Evolutionary conservation across 1,284 basidiomycete species (phyloP).

Genomic region (Pterulicium gracile): DNA sequence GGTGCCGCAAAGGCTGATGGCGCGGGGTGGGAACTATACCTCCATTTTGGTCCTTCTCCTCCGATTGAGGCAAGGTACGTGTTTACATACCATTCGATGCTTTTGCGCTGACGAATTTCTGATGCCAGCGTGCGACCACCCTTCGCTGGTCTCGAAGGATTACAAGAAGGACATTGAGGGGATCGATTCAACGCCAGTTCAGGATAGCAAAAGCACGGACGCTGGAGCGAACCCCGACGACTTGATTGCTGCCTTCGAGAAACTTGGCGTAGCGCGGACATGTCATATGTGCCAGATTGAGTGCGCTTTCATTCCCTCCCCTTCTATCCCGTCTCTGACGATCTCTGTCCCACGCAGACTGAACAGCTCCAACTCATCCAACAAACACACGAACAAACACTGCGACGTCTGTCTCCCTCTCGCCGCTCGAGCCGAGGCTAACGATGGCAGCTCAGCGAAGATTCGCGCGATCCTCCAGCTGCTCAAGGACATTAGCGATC

Average conservation of each 20-base stretch:
- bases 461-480: constrained; percentile 75
- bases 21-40: constrained; percentile 47
- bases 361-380: constrained; percentile 6
- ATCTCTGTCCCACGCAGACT: constrained; percentile 3
- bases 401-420: constrained; percentile 21
- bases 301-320: constrained; percentile 31
- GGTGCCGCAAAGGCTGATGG: constrained; percentile 44
- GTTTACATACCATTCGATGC: constrained; percentile 14
- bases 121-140: constrained; percentile 91
- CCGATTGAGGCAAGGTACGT: constrained; percentile 52
- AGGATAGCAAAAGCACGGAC: constrained; percentile 37
- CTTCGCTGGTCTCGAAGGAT: constrained; percentile 68
- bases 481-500: constrained; percentile 53
- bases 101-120: not conserved
- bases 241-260: constrained; percentile 66
- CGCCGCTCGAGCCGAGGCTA: constrained; percentile 22
- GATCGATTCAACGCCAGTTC: constrained; percentile 59
- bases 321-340: not conserved
- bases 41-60: constrained; percentile 50
- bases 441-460: constrained; percentile 63
- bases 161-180: constrained; percentile 65
- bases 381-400: constrained; percentile 6
- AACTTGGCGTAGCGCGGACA: constrained; percentile 56
- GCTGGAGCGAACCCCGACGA: constrained; percentile 61
- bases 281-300: constrained; percentile 66